These are phyloP conservation scores for Backusella tuberculispora DNA, from an alignment of 192 early-diverging fungal species.

Conservation along the genomic window DNA sequence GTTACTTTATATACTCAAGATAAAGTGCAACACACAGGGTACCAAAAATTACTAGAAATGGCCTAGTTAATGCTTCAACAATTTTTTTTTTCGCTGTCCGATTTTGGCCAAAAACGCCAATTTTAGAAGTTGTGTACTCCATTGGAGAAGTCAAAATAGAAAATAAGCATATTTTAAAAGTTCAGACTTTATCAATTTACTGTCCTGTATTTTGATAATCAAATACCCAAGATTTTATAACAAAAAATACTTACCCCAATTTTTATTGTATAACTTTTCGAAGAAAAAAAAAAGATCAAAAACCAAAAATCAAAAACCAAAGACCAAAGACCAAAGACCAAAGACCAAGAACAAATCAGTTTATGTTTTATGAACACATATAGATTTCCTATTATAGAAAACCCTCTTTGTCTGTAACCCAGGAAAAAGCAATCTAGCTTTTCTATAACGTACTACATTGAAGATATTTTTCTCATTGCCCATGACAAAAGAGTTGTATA, in stretches of 20 bases:
- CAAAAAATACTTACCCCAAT: not conserved
- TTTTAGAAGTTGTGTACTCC: not conserved
- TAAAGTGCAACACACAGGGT: slow-evolving; percentile 5
- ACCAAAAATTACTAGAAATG: not conserved
- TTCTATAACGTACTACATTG: slow-evolving; percentile 1
- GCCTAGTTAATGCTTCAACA: not conserved
- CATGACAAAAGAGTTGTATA: slow-evolving; percentile 17
- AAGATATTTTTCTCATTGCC: slow-evolving; percentile 2
- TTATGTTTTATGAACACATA: not conserved
- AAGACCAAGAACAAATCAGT: not conserved
- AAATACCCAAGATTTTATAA: not conserved
- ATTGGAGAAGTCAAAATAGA: slow-evolving; percentile 2
- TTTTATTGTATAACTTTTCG: not conserved
- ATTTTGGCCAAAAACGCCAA: slow-evolving; percentile 22
- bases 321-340: not conserved
- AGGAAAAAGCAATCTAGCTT: not conserved
- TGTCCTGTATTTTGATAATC: slow-evolving; percentile 3
- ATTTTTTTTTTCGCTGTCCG: not conserved
- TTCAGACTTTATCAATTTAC: not conserved
- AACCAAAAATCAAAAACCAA: too few species aligned
- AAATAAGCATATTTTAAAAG: not conserved
- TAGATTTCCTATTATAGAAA: not conserved
- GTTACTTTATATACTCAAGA: not conserved
- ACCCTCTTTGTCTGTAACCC: not conserved
- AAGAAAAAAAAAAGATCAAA: too few species aligned